Conservation (phyloP, 1,284 basidiomycete species). For the Ceratobasidium sp. region DNA sequence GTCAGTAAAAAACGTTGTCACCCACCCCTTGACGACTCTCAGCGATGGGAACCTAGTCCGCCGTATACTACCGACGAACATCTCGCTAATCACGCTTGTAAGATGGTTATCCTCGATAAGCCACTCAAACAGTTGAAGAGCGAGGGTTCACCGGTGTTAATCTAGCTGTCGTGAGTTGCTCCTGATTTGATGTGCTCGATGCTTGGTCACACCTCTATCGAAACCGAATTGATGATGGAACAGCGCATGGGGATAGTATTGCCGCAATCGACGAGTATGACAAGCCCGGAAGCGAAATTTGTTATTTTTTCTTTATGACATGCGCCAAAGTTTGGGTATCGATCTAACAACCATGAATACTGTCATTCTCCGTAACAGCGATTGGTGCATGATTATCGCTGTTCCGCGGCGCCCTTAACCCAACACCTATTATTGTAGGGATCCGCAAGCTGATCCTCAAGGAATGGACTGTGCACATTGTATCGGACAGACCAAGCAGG, state of each 20-base stretch:
- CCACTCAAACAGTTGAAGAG: conserved; percentile 88
- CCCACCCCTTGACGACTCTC: conserved; percentile 7
- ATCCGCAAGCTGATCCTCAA: conserved; percentile 98
- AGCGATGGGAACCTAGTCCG: conserved; percentile 87
- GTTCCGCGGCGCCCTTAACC: neutral
- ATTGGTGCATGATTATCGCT: conserved; percentile 72
- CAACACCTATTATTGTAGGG: conserved; percentile 64
- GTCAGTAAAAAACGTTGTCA: conserved; percentile 58
- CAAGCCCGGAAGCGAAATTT: conserved; percentile 93
- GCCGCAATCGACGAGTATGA: conserved; percentile 98
- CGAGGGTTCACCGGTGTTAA: conserved; percentile 94
- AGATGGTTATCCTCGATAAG: conserved; percentile 98
- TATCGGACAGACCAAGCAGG: conserved; percentile 99
- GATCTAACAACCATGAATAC: conserved; percentile 96
- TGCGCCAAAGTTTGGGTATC: conserved; percentile 98
- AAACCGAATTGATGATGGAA: conserved; percentile 95
- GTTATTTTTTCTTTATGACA: conserved; percentile 97
- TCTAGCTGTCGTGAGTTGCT: conserved; percentile 84
- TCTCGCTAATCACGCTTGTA: conserved; percentile 92
- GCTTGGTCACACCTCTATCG: conserved; percentile 59
- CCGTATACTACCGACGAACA: conserved; percentile 99
- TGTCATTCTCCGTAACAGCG: conserved; percentile 97
- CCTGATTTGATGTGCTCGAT: neutral
- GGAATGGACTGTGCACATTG: conserved; percentile 99
- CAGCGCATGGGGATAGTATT: conserved; percentile 97